Evolutionary conservation across 768 basidiomycete species (phyloP), one percentile per base, ranked within the genome.

Genomic region (Panaeolus cyanescens): DNA sequence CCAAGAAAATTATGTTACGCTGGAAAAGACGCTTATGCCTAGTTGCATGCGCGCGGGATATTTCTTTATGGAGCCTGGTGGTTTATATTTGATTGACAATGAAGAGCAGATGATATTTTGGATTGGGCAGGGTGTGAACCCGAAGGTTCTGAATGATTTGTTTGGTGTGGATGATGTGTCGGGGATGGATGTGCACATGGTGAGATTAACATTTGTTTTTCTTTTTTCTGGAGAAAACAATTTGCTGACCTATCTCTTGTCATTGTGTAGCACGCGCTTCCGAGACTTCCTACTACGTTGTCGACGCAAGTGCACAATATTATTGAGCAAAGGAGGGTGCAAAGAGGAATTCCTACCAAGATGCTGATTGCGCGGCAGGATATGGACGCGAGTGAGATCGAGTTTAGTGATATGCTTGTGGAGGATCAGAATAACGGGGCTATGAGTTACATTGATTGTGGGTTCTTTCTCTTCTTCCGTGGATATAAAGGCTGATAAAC

Each of bases 351-450:
- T 2, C 67, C 72, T 32, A 78, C 81, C 6, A 91, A 87, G 70
- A 79, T 95, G 66, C 76, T 86, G 33, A 81, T 99, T 28, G 92
- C 93, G 0, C 85, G 97, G 8, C 97, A 99, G 72, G 93, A 97
- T 70, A 80, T 95, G 72, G 97, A 99, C 70, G 96, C 86, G 12
- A 79, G 86, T 56, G 96, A 99, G 77, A 85, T 99, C 45, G 97
- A 99, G 73, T 98, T 96, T 68, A 92, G 91, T 64, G 97, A 99
- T 76, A 92, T 97, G 92, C 82, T 99, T 12, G 88, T 97, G 25
- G 97, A 99, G 78, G 97, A 99, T 75, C 86, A 90, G 72, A 99
- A 99, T 70, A 97, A 96, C 67, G 95, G 92, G n/a, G 90, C 89
- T 0, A 84, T 96, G 87, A 89, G 92, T 1, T 97, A 96, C 75